Conservation (phyloP, 768 basidiomycete genomes). For the Vishniacozyma victoriae region DNA sequence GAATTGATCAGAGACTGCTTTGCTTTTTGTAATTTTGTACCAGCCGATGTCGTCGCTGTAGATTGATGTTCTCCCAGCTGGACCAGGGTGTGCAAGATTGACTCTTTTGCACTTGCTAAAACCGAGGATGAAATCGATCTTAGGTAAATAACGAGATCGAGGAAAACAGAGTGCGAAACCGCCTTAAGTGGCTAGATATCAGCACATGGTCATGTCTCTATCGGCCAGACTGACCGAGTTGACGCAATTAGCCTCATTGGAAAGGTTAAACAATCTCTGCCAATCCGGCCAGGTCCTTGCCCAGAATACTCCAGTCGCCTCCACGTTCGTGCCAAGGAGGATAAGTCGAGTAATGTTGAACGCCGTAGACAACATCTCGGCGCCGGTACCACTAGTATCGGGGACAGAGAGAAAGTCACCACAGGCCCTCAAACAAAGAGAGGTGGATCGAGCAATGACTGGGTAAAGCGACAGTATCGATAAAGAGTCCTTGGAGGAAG, state of each 20-base stretch:
- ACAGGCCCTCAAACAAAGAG: slow-evolving; percentile 20
- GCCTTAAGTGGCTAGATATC: slow-evolving; percentile 23
- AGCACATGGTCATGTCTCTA: no score
- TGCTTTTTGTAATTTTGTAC: no score
- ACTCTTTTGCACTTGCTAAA: no score
- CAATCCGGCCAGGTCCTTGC: slow-evolving; percentile 29
- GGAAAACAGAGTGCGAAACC: slow-evolving; percentile 25
- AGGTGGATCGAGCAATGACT: slow-evolving; percentile 16
- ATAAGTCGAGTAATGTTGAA: slow-evolving; percentile 16
- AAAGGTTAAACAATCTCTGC: slow-evolving; percentile 21
- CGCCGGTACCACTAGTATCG: slow-evolving; percentile 24
- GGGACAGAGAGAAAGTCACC: slow-evolving; percentile 19
- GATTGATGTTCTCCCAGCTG: no score
- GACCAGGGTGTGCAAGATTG: no score
- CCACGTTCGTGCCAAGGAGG: slow-evolving; percentile 7
- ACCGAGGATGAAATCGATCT: no score
- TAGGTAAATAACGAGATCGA: no score
- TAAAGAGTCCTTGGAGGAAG: no score
- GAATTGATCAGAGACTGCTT: no score
- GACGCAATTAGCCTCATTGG: slow-evolving; percentile 19
- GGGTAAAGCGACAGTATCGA: slow-evolving; percentile 26
- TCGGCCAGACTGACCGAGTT: slow-evolving; percentile 13
- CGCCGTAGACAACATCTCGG: slow-evolving; percentile 21
- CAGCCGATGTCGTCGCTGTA: no score
- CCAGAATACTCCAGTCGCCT: slow-evolving; percentile 15